Base-by-base conservation (phyloP, 805 yeast genomes). In the Wickerhamomyces silvicola region DNA sequence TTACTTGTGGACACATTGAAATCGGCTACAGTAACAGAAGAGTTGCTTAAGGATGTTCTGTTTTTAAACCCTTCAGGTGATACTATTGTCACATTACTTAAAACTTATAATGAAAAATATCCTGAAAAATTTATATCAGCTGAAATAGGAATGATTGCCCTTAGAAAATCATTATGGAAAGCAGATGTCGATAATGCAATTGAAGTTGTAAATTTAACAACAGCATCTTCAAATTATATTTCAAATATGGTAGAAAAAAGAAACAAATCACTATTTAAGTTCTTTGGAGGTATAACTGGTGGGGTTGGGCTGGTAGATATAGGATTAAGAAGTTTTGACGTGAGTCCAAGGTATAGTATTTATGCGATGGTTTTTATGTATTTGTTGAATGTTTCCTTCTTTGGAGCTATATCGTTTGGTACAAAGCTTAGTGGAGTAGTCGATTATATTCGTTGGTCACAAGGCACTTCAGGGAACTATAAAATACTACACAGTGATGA, bases 401-500 rank as follows among this genome's bases (percentile, higher is more conserved):
- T 73, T 37, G 68, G 67, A 0, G 55, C 70, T 4, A 54, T 73
- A 35, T 65, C 77, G 2, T 54, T 66, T 14, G 68, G 70, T 11
- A 73, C 72, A 12, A 56, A 68, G 30, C 65, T 65, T 21, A 64
- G 67, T 13, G 72, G 72, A 10, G 70, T 76, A 14, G 80, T 81
- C 10, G 69, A 66, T 33, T 64, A 60, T 41, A 59, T 79, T 37
- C 66, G 72, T 28, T 83, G 85, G 78, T 70, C 66, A 29, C 68
- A 68, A 39, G 85, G 85, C 5, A 75, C 82, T 0, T 68, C 78
- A 34, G 76, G 80, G 33, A 63, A 69, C 18, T 68, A 73, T 41
- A 77, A 86, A 77, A 78, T 64, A 48, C 57, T 63, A 36, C 82
- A 78, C 52, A 70, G 78, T 14, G 83, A 78, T 43, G 84, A 81